Base-by-base conservation (phyloP, 441 rosid species). In the Dalechampia spathulata region DNA sequence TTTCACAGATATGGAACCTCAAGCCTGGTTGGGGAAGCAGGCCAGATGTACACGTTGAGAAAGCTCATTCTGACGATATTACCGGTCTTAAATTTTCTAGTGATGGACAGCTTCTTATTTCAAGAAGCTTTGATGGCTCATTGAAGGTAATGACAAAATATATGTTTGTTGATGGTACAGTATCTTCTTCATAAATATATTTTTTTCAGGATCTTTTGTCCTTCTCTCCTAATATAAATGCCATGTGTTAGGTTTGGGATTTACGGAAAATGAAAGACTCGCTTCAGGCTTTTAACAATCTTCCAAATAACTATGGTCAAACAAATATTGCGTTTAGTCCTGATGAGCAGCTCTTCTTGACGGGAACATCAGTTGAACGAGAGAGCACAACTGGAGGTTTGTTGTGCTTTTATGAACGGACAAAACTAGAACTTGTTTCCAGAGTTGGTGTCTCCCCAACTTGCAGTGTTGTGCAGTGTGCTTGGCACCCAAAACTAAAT, bases 11-110 rank as follows among this genome's bases (percentile, higher is more conserved):
- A 58, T 93, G 97, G 99, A 90, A 79, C 70, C 89, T 85, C 54
- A 87, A 93, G 78, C 91, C 95, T 0, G 99, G 97, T 63, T 90
- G 99, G 97, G 99, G 97, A 74, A 93, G 96, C 76, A 78, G 97
- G 73, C 99, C 97, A 0, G 96, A 93, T 67, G 61, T 87, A 56
- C 69, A 78, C 23, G 75, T 87, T 47, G 93, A 83, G 61, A 83
- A 85, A 58, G 86, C 81, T 64, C 99, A 93, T 72, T 79, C 86
- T 46, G 99, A 93, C 68, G 99, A 93, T 62, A 90, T 93, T 49
- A 93, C 90, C n/a, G 71, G 78, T 50, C 85, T 93, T 54, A 87
- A 85, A 80, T 93, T 90, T 79, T 90, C 97, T 52, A 81, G 87
- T 65, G 96, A 93, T 69, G 91, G 90, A 15, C 76, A 68, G 64